Percentiles rank a stretch among this genome's conserved stretches.
Evolutionary conservation across 805 yeast genomes (phyloP).

Genomic region (Metschnikowia similis): DNA sequence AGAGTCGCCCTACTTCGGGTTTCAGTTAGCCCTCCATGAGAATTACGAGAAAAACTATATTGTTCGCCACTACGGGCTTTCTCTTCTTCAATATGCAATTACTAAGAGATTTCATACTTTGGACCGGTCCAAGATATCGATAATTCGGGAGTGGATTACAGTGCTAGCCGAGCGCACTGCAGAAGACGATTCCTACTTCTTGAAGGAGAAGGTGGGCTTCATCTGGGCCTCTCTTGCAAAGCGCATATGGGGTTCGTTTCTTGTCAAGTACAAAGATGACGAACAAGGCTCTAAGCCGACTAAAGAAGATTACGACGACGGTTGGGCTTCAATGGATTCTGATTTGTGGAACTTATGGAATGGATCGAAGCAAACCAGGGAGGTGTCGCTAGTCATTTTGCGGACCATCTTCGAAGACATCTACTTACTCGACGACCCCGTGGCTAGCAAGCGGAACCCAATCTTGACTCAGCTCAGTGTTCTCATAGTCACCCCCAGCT

Average conservation of each 20-base stretch:
- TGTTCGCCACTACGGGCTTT: conserved; percentile 87
- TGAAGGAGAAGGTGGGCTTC: conserved; percentile 84
- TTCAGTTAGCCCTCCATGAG: conserved; percentile 67
- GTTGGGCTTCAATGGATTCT: conserved; percentile 88
- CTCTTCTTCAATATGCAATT: conserved; percentile 72
- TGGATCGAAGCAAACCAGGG: conserved; percentile 58
- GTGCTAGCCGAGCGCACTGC: conserved; percentile 63
- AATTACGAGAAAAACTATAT: conserved; percentile 55
- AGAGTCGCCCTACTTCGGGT: conserved; percentile 92
- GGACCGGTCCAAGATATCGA: conserved; percentile 51
- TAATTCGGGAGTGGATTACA: conserved; percentile 80
- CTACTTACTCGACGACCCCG: conserved; percentile 85
- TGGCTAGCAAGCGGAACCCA: conserved; percentile 76
- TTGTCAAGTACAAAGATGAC: conserved; percentile 34
- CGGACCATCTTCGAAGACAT: conserved; percentile 91
- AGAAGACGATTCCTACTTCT: conserved; percentile 77
- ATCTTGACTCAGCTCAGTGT: conserved; percentile 78
- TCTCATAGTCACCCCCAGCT: conserved; percentile 72
- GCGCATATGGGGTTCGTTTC: conserved; percentile 79
- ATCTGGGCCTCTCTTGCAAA: conserved; percentile 92
- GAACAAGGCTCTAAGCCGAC: conserved; percentile 25
- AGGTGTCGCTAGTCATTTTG: conserved; percentile 70
- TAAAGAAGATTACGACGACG: conserved; percentile 47
- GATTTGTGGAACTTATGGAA: conserved; percentile 75
- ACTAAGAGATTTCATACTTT: conserved; percentile 52